Conservation (phyloP, 202 grass and related monocot genomes). For the Schoenoplectus triqueter region DNA sequence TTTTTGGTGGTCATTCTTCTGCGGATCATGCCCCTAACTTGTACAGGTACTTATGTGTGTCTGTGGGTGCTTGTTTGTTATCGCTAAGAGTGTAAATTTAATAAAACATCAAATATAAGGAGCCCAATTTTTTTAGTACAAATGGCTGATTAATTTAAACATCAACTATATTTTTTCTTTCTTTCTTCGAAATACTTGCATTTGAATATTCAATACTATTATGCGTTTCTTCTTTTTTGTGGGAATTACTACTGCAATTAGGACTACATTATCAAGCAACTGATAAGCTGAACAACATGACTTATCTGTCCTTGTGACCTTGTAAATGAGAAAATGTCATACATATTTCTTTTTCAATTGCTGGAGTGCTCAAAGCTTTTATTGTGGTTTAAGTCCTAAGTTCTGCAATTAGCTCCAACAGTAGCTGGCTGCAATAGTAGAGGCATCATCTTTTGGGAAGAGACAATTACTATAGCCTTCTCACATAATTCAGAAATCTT, state of each 20-base stretch:
- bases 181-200: background rate
- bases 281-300: no score
- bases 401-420: no score
- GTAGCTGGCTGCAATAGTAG: no score
- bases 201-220: background rate
- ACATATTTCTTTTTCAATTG: no score
- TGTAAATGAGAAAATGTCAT: no score
- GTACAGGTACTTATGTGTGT: slow-evolving; percentile 60
- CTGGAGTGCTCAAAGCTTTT: no score
- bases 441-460: no score
- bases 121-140: background rate
- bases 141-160: background rate
- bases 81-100: slow-evolving; percentile 22
- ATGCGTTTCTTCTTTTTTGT: background rate
- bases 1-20: slow-evolving; percentile 80
- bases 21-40: slow-evolving; percentile 73
- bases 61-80: slow-evolving; percentile 7
- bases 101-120: background rate
- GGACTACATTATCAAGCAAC: background rate
- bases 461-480: no score
- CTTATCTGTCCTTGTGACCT: no score
- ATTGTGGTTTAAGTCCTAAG: no score
- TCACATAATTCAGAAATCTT: no score
- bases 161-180: background rate
- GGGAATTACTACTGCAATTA: background rate